These are phyloP conservation scores for Coemansia sp. DNA, from an alignment of 192 early-diverging fungal species.

Conservation along the genomic window DNA sequence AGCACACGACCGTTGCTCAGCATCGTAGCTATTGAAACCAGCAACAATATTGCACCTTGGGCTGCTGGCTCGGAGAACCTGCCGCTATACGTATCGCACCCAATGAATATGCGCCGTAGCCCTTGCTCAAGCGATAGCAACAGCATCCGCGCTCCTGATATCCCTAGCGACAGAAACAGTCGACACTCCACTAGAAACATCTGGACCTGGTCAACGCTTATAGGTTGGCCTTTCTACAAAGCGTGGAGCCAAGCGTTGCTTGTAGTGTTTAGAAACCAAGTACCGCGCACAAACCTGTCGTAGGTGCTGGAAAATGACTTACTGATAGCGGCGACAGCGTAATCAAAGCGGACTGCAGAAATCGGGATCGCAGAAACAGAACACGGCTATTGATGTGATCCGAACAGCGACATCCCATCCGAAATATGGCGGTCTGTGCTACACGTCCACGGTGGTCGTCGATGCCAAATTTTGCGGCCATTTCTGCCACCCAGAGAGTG, in stretches of 20 bases:
- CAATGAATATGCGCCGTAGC: conserved; percentile 26
- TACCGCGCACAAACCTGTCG: no score
- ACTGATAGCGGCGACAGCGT: conserved; percentile 31
- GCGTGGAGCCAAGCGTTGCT: no score
- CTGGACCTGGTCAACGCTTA: conserved; percentile 29
- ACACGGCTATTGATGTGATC: conserved; percentile 30
- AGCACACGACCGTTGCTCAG: conserved; percentile 17
- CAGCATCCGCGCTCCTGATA: conserved; percentile 33
- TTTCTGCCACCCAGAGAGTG: conserved; percentile 33
- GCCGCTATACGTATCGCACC: conserved; percentile 13
- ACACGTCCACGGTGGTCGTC: conserved; percentile 26
- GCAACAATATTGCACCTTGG: conserved; percentile 10
- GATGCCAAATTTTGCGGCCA: conserved; percentile 28
- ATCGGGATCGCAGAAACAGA: conserved; percentile 36
- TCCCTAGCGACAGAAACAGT: conserved; percentile 27
- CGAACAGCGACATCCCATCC: conserved; percentile 37
- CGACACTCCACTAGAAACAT: conserved; percentile 41
- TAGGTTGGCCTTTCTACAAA: conserved; percentile 19
- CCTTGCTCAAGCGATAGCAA: conserved; percentile 22
- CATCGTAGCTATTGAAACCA: conserved; percentile 29
- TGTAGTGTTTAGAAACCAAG: no score
- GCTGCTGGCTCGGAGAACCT: conserved; percentile 21
- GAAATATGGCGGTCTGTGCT: conserved; percentile 36
- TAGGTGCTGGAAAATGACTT: no score
- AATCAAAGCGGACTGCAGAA: conserved; percentile 37